Evolutionary conservation across 768 basidiomycete genomes (phyloP), one percentile per base, ranked within the genome.

Genomic region (Termitomyces sp.): DNA sequence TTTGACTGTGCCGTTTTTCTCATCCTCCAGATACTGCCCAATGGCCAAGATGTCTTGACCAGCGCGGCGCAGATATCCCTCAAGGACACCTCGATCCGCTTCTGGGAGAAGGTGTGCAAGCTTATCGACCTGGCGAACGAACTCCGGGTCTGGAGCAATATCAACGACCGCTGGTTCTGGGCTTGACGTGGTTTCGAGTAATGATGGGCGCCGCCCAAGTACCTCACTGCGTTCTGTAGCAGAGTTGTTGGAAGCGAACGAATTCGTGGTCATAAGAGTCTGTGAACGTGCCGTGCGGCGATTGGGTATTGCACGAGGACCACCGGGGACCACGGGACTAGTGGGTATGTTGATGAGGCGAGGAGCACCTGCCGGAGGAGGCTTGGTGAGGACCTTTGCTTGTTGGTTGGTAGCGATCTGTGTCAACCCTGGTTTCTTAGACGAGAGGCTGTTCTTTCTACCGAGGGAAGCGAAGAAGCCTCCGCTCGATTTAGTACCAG

Each of bases 21-120:
- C 88, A 61, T 93, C 91, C 62, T 91, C 90, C 12, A 93, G 75
- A 68, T 90, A 93, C 66, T 90, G 87, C 16, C 89, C 89, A 63
- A 93, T 90, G n/a, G 91, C 91, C 44, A 90, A 73, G 44, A 92
- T 87, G 69, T 91, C 90, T 66, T 89, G 83, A 22, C 91, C 91
- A 10, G 89, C 77, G 10, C 87, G 79, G 30, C 82, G 81, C 58
- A 93, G 70, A 69, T 93, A 93, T 14, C 83, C 80, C 40, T 85
- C 85, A 8, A 93, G 78, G 2, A 90, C 72, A 22, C 70, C 73
- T 46, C 82, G 79, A 61, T 92, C 84, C 35, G 87, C 91, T 62
- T 87, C 83, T 16, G 91, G 91, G 33, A 92, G 73, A 42, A 92
- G 72, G 59, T 84, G 83, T 1, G 77, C 76, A 48, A 93, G 81